A percentile compares a stretch with the other conserved stretches of the same genome.
These are phyloP conservation scores for Ustilago trichophora DNA, from an alignment of 1,284 basidiomycete genomes.

Conservation along the genomic window DNA sequence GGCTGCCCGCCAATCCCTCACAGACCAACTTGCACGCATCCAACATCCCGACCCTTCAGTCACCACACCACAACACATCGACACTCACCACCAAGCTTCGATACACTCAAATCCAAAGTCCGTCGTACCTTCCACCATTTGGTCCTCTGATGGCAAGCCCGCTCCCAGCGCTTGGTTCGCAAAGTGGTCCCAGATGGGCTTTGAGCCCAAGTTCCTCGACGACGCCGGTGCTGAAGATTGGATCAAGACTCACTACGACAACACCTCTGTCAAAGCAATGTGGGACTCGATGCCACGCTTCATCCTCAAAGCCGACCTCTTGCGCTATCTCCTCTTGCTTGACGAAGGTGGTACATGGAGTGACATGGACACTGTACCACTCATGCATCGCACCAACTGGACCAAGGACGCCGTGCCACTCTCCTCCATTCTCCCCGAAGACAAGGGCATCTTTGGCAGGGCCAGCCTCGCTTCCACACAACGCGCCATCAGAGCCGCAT, in stretches of 20 bases:
- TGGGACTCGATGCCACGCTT: conserved; percentile 47
- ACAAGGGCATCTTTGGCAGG: conserved; percentile 24
- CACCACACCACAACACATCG: background rate
- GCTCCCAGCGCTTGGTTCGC: conserved; percentile 28
- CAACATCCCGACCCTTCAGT: conserved; percentile 7
- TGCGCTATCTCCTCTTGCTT: conserved; percentile 46
- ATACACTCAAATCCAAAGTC: conserved; percentile 9
- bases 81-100: background rate
- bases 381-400: conserved; percentile 42
- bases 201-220: conserved; percentile 47
- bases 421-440: conserved; percentile 11
- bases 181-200: conserved; percentile 45
- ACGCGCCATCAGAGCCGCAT: background rate
- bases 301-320: conserved; percentile 50
- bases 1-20: conserved; percentile 20
- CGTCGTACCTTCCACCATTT: conserved; percentile 32
- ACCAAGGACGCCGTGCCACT: conserved; percentile 37
- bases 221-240: conserved; percentile 40
- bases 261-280: conserved; percentile 33
- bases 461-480: background rate
- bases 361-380: conserved; percentile 52
- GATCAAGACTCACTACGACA: conserved; percentile 30
- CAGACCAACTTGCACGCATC: conserved; percentile 25
- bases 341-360: conserved; percentile 49
- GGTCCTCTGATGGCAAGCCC: conserved; percentile 46